Conservation (phyloP, 2,329 filamentous ascomycete species). For the Lasiodiplodia citricola region DNA sequence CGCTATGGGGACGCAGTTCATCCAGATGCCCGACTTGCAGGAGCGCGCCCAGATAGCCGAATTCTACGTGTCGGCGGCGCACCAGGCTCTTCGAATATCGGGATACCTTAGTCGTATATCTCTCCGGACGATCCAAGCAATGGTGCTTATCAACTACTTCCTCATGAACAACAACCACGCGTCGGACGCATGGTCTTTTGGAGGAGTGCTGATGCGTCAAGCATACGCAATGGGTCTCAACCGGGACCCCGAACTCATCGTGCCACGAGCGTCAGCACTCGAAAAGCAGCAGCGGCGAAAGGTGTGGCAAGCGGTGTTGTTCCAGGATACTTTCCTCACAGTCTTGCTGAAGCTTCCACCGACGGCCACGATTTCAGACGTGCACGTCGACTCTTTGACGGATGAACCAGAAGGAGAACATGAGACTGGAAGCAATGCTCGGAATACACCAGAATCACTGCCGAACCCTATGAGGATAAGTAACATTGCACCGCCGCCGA, state of each 20-base stretch:
- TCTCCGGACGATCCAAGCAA: conserved; percentile 75
- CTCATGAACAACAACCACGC: conserved; percentile 86
- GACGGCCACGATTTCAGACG: conserved; percentile 78
- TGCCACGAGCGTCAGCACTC: conserved; percentile 68
- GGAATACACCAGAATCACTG: conserved; percentile 13
- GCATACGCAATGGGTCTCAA: conserved; percentile 83
- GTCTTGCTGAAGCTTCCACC: conserved; percentile 79
- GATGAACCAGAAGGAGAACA: conserved; percentile 69
- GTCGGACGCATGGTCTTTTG: conserved; percentile 82
- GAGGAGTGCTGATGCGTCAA: conserved; percentile 76
- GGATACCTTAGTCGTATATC: conserved; percentile 79
- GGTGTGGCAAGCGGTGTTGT: conserved; percentile 79
- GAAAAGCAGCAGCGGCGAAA: conserved; percentile 82
- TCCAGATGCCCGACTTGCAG: conserved; percentile 60
- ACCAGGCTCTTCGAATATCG: conserved; percentile 75
- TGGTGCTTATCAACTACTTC: conserved; percentile 84
- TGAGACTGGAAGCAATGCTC: conserved; percentile 61
- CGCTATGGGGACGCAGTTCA: conserved; percentile 79
- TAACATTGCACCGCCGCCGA: conserved; percentile 51
- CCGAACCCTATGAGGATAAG: conserved; percentile 58
- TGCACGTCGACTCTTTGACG: conserved; percentile 73
- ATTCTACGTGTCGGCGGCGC: conserved; percentile 80
- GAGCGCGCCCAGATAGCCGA: conserved; percentile 78
- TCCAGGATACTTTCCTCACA: conserved; percentile 82
- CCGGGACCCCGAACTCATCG: conserved; percentile 75